phyloP scores from a whole-genome alignment of 805 yeast species.

The Dipodascopsis uninucleata region DNA sequence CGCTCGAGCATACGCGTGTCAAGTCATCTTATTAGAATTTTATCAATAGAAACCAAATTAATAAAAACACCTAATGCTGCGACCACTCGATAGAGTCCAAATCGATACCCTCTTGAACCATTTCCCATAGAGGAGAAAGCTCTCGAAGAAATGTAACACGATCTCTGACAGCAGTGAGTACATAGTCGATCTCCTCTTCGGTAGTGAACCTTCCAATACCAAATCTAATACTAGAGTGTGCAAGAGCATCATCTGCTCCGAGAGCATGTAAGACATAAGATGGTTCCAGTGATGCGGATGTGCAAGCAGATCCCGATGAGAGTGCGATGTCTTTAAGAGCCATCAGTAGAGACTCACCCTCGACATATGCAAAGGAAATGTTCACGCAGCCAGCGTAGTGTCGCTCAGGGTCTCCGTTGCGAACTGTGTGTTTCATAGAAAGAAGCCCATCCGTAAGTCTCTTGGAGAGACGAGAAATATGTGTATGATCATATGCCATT shows the following conservation, averaged over 20 bases:
- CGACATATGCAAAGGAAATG: constrained; percentile 93
- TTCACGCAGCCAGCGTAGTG: constrained; percentile 94
- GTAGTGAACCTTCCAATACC: constrained; percentile 98
- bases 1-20: no score
- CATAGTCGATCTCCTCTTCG: constrained; percentile 92
- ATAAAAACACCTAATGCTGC: constrained; percentile 75
- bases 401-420: constrained; percentile 76
- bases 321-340: constrained; percentile 95
- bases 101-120: constrained; percentile 98
- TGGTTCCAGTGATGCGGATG: constrained; percentile 97
- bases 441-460: constrained; percentile 71
- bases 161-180: constrained; percentile 78
- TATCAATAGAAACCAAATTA: no score
- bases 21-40: no score
- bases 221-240: constrained; percentile 96
- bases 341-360: constrained; percentile 96
- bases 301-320: constrained; percentile 96
- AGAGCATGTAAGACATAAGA: constrained; percentile 93
- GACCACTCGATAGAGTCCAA: constrained; percentile 94
- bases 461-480: constrained; percentile 66
- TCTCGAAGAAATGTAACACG: constrained; percentile 90
- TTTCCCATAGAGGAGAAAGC: constrained; percentile 95
- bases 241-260: constrained; percentile 94
- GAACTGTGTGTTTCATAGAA: constrained; percentile 78
- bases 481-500: constrained; percentile 64